Percentiles rank a stretch among this genome's conserved stretches.
These are phyloP conservation scores for Suillus americanus DNA, from an alignment of 768 basidiomycete genomes.

Conservation along the genomic window DNA sequence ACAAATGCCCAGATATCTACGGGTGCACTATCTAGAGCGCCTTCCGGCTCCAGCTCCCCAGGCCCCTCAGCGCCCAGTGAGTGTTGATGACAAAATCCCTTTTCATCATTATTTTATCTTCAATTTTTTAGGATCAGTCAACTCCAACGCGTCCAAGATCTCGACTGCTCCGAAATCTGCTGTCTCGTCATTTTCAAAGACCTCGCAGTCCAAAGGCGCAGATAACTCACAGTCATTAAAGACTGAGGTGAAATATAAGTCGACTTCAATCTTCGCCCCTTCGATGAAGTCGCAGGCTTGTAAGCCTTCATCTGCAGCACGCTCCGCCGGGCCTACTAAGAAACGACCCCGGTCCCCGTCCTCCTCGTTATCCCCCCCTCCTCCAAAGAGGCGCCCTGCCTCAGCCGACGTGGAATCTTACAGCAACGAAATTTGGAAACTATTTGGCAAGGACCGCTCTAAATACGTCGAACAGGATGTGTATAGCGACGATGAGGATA, in stretches of 20 bases:
- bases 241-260: constrained; percentile 6
- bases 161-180: constrained; percentile 12
- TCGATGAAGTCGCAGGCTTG: constrained; percentile 10
- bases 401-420: constrained; percentile 36
- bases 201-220: constrained; percentile 12
- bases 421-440: constrained; percentile 61
- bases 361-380: constrained; percentile 46
- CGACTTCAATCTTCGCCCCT: not conserved
- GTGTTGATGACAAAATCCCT: constrained; percentile 9
- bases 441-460: constrained; percentile 67
- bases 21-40: constrained; percentile 35
- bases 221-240: constrained; percentile 13
- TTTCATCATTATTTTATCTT: constrained; percentile 14
- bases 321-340: constrained; percentile 30
- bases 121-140: constrained; percentile 18
- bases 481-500: constrained; percentile 73
- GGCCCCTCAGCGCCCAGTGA: constrained; percentile 37
- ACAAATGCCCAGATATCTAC: constrained; percentile 27
- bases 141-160: constrained; percentile 14
- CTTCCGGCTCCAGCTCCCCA: constrained; percentile 46
- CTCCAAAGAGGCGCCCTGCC: constrained; percentile 44
- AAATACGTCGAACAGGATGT: constrained; percentile 54
- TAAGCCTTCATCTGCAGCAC: constrained; percentile 12
- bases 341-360: constrained; percentile 67
- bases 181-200: constrained; percentile 13